phyloP scores from a whole-genome alignment of 345 rosid species.

The Gossypium bickii region DNA sequence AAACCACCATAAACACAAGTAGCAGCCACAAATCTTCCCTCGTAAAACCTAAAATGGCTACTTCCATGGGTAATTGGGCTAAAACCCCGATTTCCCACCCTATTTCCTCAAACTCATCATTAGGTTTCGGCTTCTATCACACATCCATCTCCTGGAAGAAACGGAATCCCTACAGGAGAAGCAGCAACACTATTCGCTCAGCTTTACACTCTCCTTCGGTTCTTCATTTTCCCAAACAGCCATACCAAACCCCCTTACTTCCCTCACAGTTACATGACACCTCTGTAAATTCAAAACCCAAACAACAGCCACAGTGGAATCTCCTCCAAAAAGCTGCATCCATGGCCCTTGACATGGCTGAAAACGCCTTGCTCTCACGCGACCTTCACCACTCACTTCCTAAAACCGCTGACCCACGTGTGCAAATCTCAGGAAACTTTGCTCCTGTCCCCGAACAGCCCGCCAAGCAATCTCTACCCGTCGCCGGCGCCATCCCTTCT shows the following conservation, averaged over 20 bases:
- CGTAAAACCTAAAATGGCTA: constrained; percentile 40
- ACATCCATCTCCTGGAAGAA: constrained; percentile 19
- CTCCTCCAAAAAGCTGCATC: constrained; percentile 65
- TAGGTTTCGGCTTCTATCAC: constrained; percentile 26
- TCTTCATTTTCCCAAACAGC: constrained; percentile 49
- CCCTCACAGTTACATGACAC: constrained; percentile 21
- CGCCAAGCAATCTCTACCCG: constrained; percentile 42
- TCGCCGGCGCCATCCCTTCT: constrained; percentile 60
- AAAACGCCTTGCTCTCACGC: constrained; percentile 51
- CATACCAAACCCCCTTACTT: constrained; percentile 23
- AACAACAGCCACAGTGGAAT: constrained; percentile 42
- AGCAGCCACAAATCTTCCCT: not conserved
- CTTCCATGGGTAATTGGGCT: constrained; percentile 32
- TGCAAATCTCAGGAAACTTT: constrained; percentile 89
- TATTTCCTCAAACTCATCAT: constrained; percentile 17
- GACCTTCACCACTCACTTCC: constrained; percentile 67
- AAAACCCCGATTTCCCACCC: constrained; percentile 32
- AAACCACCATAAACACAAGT: not conserved
- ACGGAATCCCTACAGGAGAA: constrained; percentile 16
- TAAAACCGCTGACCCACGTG: constrained; percentile 74
- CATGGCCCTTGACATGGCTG: constrained; percentile 56
- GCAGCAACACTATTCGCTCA: constrained; percentile 17
- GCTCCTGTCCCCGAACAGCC: constrained; percentile 83
- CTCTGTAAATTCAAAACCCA: constrained; percentile 14
- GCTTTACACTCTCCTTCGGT: constrained; percentile 55